These are phyloP conservation scores for Cordyceps militaris DNA, from an alignment of 2,329 filamentous ascomycete genomes.

Conservation along the genomic window DNA sequence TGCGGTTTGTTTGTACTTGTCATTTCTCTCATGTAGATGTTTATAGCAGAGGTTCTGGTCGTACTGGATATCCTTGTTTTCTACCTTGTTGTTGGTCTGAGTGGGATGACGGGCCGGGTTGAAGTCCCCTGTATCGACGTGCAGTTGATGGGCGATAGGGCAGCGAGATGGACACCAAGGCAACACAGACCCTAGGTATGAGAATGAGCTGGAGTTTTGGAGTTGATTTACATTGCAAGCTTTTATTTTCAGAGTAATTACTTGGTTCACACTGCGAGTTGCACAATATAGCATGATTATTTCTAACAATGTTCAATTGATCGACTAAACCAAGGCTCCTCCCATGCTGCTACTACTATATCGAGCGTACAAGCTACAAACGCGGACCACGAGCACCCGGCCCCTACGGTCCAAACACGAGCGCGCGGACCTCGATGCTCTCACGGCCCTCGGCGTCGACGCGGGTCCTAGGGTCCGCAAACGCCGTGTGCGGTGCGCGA, in stretches of 20 bases:
- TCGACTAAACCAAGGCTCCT: background rate
- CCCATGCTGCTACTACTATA: background rate
- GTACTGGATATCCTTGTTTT: background rate
- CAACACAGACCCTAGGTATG: background rate
- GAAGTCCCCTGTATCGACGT: background rate
- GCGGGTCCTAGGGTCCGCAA: constrained; percentile 66
- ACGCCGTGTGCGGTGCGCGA: constrained; percentile 67
- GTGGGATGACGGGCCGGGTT: background rate
- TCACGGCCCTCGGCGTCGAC: constrained; percentile 65
- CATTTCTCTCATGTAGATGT: constrained; percentile 1
- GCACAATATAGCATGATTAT: background rate
- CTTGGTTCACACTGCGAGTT: background rate
- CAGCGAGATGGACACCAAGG: background rate
- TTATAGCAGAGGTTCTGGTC: background rate
- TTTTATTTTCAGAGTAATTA: background rate
- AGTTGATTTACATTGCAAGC: background rate
- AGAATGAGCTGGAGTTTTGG: background rate
- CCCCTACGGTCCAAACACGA: constrained; percentile 66
- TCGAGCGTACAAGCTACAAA: no score
- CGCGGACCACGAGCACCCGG: no score
- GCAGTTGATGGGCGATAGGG: background rate
- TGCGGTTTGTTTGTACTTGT: background rate
- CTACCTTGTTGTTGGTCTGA: background rate
- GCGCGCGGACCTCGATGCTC: constrained; percentile 81
- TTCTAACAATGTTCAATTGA: background rate